Evolutionary conservation across 2,329 filamentous ascomycete genomes (phyloP), one percentile per base, ranked within the genome.

Genomic region (Amylocarpus encephaloides): DNA sequence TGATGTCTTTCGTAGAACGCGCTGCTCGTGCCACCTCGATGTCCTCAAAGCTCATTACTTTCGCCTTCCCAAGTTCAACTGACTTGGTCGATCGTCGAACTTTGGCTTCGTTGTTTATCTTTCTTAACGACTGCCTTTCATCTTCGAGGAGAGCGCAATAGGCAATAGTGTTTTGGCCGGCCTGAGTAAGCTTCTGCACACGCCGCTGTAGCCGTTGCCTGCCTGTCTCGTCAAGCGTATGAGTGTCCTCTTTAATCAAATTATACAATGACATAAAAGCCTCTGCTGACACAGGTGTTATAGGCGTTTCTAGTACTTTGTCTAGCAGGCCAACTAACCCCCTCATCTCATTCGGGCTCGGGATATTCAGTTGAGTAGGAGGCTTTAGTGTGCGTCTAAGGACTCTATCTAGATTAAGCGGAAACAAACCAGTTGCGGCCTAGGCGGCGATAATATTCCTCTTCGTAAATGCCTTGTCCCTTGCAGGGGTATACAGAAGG

Each of bases 31-130:
- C 54, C 45, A 43, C 46, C 35, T 39, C 52, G 18, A 62, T 49
- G 46, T 69, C 57, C 44, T 66, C 62, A 50, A 70, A 73, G 11
- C 59, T 62, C 3, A 54, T 52, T 29, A 54, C 44, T 40, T 67
- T 55, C 1, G 49, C 52, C 38, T 29, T 15, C 40, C 18, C 19
- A 6, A 40, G 22, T 13, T 30, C 26, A 41, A 15, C 6, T 29
- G 40, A 43, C 40, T 43, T 30, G 29, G 41, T 32, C 13, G 41
- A 43, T 32, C 19, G 4, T 2, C 41, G 41, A 43, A 43, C 22
- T 5, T 43, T 43, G n/a, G 22, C 41, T 33, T 43, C 10, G 41
- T 18, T 43, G 18, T 43, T 43, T 26, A 29, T 22, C n/a, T 43
- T 43, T 4, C 3, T 43, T 18, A 43, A 32, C 6, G 33, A 6